Evolutionary conservation across 306 rosid genomes (phyloP), one percentile per base, ranked within the genome.

Genomic region (Castanospermum australe): DNA sequence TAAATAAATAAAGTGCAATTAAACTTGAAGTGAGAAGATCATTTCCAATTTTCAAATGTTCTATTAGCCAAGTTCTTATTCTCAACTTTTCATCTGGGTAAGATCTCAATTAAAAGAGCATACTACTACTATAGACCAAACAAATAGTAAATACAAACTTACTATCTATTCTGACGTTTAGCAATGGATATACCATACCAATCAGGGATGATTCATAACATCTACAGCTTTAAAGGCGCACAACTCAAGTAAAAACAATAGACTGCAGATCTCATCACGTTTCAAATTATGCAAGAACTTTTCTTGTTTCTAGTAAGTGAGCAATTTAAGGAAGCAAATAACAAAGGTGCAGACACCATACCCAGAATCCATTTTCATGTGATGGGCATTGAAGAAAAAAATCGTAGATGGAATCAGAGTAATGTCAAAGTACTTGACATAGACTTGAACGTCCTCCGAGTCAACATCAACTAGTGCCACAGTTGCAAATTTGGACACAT

Each of bases 291-390:
- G 62, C 14, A 32, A 32, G 8, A 15, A 28, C 2, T 28, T 45
- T 15, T 21, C 41, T 68, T 24, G 20, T 47, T 45, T 8, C 32
- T 4, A 71, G 24, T 36, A 60, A 45, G 76, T 10, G 2, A 66
- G 18, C 36, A 50, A 64, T 5, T 52, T n/a, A n/a, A n/a, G 38
- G 50, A 65, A 45, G 39, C 38, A 50, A 28, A 62, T 35, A 48
- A 38, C 1, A 36, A 48, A 20, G 17, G 8, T 48, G 50, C 56
- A 54, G 62, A 55, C 0, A 47, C 12, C 80, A 70, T 82, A 92
- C 96, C 97, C 97, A 4, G 88, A 88, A 85, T 94, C 99, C 99
- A 94, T 92, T 90, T 92, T 94, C 97, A 92, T 92, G 83, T 94
- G 99, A 84, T 92, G 97, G 14, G 99, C 95, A 86, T 94, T 94